A percentile compares a stretch with the other conserved stretches of the same genome.
phyloP scores from a whole-genome alignment of 108 stramenopile species.

The Epithemia pelagica region DNA sequence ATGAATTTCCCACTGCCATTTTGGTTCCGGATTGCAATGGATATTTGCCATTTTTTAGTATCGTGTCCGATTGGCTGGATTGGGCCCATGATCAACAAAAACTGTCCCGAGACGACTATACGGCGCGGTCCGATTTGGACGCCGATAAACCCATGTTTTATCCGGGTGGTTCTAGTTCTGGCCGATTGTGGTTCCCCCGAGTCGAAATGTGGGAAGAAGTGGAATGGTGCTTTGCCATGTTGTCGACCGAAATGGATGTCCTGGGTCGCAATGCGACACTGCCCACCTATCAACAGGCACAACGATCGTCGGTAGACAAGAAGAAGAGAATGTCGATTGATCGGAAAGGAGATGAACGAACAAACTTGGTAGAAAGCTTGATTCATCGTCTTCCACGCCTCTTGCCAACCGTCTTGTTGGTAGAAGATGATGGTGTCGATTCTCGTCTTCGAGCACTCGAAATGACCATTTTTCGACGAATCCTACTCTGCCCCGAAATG shows the following conservation, averaged over 20 bases:
- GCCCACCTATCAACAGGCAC: constrained; percentile 1
- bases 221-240: constrained; percentile 20
- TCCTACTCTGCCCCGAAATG: constrained; percentile 10
- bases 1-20: constrained; percentile 17
- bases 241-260: constrained; percentile 15
- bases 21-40: constrained; percentile 4
- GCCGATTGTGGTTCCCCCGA: constrained; percentile 4
- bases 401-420: constrained; percentile 17
- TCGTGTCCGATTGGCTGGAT: constrained; percentile 14
- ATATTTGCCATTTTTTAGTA: constrained; percentile 13
- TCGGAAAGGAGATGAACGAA: background rate
- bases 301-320: background rate
- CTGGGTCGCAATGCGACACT: constrained; percentile 9
- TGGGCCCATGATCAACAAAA: constrained; percentile 11
- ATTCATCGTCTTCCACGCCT: constrained; percentile 10
- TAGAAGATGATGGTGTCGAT: constrained; percentile 13
- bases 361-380: constrained; percentile 6
- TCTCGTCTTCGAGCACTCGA: constrained; percentile 9
- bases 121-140: background rate
- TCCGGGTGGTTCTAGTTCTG: background rate
- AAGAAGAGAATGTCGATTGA: no score
- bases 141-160: background rate
- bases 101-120: background rate
- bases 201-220: constrained; percentile 20
- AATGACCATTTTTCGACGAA: constrained; percentile 15